Evolutionary conservation across 2,329 filamentous ascomycete genomes (phyloP), one percentile per base, ranked within the genome.

Genomic region (Albophoma yamanashiensis): DNA sequence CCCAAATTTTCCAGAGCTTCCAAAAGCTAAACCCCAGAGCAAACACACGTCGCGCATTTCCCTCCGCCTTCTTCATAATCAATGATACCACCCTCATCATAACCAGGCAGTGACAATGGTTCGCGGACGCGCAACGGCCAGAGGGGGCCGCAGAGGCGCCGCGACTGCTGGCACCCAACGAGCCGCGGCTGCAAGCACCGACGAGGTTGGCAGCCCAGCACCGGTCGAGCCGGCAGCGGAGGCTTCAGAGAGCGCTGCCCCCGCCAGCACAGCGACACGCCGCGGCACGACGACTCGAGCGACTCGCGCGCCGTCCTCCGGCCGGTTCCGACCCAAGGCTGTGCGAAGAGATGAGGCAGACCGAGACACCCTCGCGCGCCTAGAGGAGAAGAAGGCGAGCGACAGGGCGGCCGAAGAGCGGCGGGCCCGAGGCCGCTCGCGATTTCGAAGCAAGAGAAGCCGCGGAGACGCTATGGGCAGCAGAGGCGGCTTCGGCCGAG

Each of bases 261-360:
- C 66, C 9, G 57, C 69, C 20, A 64, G 70, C 20, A 68, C 68
- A 53, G 65, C 71, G 6, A 62, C 68, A 20, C 67, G 74, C 2
- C 73, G 72, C 27, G 71, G 70, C 9, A 64, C 71, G 42, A 68
- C 73, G 6, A 66, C 75, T 4, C 69, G 72, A 43, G 71, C 71
- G 12, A 69, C 74, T 17, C 66, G 74, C 36, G 74, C 73, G 22
- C 67, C 73, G n/a, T 67, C 69, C 25, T 62, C 68, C 12, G 73
- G 72, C 45, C 74, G 79, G 43, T 80, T 81, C 58, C 75, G 74
- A 58, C 79, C 79, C 38, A 80, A 76, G 64, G 78, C 76, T 61
- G 67, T 80, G 56, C 75, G 79, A 58, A 72, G 79, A 74, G 78
- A 81, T 69, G 79, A 80, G 59, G 75, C 76, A 8, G 78, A 81